Base-by-base conservation (phyloP, 305 asterid species). In the Fraxinus sp. region DNA sequence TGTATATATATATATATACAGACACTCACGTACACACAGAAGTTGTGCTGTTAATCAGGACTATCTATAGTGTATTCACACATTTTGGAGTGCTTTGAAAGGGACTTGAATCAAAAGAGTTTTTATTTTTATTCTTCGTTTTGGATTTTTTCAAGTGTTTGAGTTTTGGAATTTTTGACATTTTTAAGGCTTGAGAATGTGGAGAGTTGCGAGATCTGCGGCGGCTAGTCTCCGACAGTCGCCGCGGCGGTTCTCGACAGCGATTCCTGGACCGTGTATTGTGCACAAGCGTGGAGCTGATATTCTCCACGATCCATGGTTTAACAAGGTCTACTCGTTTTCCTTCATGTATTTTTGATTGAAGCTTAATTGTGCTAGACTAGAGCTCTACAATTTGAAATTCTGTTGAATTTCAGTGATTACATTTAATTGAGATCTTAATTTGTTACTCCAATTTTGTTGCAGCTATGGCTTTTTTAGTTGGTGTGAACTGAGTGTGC, bases 281-380 rank as follows among this genome's bases (percentile, higher is more conserved):
- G 95, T 96, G 78, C 98, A 93, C 88, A 96, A 96, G 91, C 98
- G 98, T 74, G 99, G 99, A 59, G 88, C 99, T 68, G 99, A 96
- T 88, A 93, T 96, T 86, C 98, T 96, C 52, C 99, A 96, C 84
- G 98, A 96, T 88, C 99, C 98, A 4, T 93, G 98, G 98, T 97
- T 93, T 84, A 97, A 97, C 84, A 97, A 97, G 99, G 99, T 94
- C 85, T 24, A 72, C 26, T 26, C 33, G 13, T 46, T 20, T 20
- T 8, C 0, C 36, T 39, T 41, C 22, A 1, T 49, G 46, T 62
- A 44, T 4, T 32, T 80, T 24, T 66, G 1, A 22, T 64, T 74
- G 78, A 28, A 70, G 86, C 33, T n/a, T 64, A 57, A 76, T 49
- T 74, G 72, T 55, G 74, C 35, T 76, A 78, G n/a, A 81, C 81